Evolutionary conservation across 1,284 basidiomycete species (phyloP).

Genomic region (Boletus mariae): DNA sequence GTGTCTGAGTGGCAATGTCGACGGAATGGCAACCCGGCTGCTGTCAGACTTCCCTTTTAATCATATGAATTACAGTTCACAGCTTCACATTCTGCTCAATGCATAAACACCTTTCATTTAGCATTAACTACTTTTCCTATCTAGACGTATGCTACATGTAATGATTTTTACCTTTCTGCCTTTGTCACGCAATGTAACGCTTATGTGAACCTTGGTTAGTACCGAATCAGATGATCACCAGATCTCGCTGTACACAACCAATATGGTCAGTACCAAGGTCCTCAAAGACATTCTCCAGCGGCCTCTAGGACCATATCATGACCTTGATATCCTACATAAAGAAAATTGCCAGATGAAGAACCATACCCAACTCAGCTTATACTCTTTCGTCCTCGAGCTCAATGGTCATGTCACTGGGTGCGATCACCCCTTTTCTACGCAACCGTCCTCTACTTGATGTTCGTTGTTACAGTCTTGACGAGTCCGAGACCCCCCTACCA

Average conservation of each 20-base stretch:
- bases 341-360: constrained; percentile 17
- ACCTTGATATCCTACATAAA: constrained; percentile 23
- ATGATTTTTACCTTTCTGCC: too few relatives aligned
- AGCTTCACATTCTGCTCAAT: too few relatives aligned
- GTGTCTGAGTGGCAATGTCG: too few relatives aligned
- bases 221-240: too few relatives aligned
- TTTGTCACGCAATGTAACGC: too few relatives aligned
- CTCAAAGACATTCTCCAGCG: constrained; percentile 22
- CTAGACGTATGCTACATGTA: too few relatives aligned
- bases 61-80: too few relatives aligned
- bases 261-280: constrained; percentile 22
- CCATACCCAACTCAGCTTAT: constrained; percentile 18
- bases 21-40: too few relatives aligned
- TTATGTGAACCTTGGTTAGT: too few relatives aligned
- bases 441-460: not conserved
- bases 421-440: not conserved
- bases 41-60: too few relatives aligned
- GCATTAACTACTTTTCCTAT: too few relatives aligned
- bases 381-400: constrained; percentile 30
- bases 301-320: constrained; percentile 33
- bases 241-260: not conserved
- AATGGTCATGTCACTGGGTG: constrained; percentile 27
- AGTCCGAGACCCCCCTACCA: constrained; percentile 23
- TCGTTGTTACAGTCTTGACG: constrained; percentile 23
- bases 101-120: too few relatives aligned